These are phyloP conservation scores for Aspergillus taichungensis DNA, from an alignment of 495 filamentous ascomycete species.

Conservation along the genomic window DNA sequence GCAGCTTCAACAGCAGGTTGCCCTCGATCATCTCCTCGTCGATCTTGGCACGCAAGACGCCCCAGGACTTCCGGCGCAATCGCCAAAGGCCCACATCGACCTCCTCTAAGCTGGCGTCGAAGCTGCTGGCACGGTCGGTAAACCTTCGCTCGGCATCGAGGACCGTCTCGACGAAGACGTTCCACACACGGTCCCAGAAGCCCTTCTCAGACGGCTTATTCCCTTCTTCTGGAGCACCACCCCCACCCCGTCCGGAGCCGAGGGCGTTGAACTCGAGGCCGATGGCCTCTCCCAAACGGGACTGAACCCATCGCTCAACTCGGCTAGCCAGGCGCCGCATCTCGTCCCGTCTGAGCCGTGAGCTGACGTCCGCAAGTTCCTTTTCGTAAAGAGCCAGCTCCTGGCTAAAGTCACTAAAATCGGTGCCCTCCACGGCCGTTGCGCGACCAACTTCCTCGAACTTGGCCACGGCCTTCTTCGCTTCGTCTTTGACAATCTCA, in stretches of 20 bases:
- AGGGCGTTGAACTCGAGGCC: conserved; percentile 93
- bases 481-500: conserved; percentile 80
- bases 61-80: conserved; percentile 87
- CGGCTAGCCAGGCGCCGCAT: conserved; percentile 87
- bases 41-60: conserved; percentile 76
- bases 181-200: conserved; percentile 96
- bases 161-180: conserved; percentile 74
- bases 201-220: conserved; percentile 71
- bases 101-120: conserved; percentile 85
- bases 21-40: conserved; percentile 98
- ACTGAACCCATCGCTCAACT: conserved; percentile 86
- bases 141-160: conserved; percentile 78
- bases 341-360: conserved; percentile 77
- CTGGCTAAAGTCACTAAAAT: conserved; percentile 70
- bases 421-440: conserved; percentile 62
- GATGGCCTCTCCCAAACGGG: conserved; percentile 75
- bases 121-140: conserved; percentile 77
- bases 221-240: conserved; percentile 67
- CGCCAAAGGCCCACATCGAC: conserved; percentile 91
- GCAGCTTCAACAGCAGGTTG: conserved; percentile 87
- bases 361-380: conserved; percentile 80
- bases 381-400: conserved; percentile 57
- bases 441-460: conserved; percentile 72
- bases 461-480: conserved; percentile 58
- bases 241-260: conserved; percentile 73